Evolutionary conservation across 495 filamentous ascomycete species (phyloP).

Genomic region (Tuber calosporum): DNA sequence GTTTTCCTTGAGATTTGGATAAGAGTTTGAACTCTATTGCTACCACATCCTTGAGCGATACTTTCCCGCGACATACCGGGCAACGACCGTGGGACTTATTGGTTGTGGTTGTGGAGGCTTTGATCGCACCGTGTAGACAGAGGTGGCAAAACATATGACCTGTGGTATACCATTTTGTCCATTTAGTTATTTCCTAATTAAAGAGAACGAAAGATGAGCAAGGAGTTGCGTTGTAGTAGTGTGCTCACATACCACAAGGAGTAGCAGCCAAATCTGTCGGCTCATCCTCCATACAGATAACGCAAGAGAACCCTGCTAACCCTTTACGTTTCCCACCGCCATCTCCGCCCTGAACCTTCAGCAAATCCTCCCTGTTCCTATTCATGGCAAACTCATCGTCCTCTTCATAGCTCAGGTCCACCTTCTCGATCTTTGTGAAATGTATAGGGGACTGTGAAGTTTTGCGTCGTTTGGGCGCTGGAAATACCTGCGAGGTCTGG

Average conservation of each 20-base stretch:
- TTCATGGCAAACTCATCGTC: constrained; percentile 44
- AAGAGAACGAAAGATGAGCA: not conserved
- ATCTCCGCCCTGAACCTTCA: constrained; percentile 50
- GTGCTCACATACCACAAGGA: constrained; percentile 62
- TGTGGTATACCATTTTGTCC: constrained; percentile 39
- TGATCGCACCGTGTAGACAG: constrained; percentile 68
- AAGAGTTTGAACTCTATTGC: constrained; percentile 38
- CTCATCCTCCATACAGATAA: constrained; percentile 74
- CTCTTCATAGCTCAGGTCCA: constrained; percentile 50
- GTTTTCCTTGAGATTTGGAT: constrained; percentile 33
- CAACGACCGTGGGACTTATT: constrained; percentile 34
- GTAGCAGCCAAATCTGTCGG: constrained; percentile 67
- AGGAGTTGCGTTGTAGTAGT: not conserved
- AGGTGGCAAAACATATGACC: constrained; percentile 81
- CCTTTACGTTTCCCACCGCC: constrained; percentile 50
- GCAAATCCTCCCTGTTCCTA: constrained; percentile 47
- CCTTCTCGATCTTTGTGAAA: constrained; percentile 50
- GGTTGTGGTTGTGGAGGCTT: constrained; percentile 48
- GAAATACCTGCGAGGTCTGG: not conserved
- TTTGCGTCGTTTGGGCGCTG: not conserved
- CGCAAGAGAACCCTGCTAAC: constrained; percentile 58
- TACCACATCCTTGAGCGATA: constrained; percentile 38
- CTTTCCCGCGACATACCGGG: constrained; percentile 38
- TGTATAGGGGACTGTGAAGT: not conserved
- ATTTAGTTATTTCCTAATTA: not conserved